Base-by-base conservation (phyloP, 1,284 basidiomycete species). In the Vanrija sp. region DNA sequence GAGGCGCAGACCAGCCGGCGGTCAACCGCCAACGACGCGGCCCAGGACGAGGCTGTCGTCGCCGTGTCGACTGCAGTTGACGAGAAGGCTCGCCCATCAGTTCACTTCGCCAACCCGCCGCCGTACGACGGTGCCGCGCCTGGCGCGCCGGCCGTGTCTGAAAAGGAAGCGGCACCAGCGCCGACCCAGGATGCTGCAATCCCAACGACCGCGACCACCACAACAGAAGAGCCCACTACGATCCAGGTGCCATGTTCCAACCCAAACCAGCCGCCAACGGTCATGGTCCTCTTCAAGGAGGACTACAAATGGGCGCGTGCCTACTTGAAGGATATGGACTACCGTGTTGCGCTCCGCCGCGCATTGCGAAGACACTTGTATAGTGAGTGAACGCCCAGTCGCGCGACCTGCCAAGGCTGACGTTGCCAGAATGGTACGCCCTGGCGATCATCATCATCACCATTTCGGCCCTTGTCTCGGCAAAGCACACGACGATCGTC, bases 341-440 rank as follows among this genome's bases (percentile, higher is more conserved):
- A 62, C 39, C 60, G 42, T 28, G 42, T 56, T 1, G 63, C 65
- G 1, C 21, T 62, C 50, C 53, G 63, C 15, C 58, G 58, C 16
- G 58, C 60, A 12, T 18, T 65, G 48, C 40, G 59, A 28, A 45
- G 64, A 23, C 61, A 63, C 43, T 51, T 69, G 51, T 71, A 66
- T 53, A 71, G 69, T 69, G 61, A 63, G 69, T 64, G 15, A 2
- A 18, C 15, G 9, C n/a, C n/a, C n/a, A 29, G n/a, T 14, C 3
- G 3, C 29, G 26, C 16, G 3, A 18, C 5, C 5, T 4, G 28
- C 5, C 26, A 14, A 40, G 40, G 18, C 54, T 58, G 49, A 60
- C 54, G 15, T 23, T n/a, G 16, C 0, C 61, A 72, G 70, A 75
- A 51, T 73, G 73, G 73, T 75, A 75, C 51, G 60, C 62, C 1